Conservation (phyloP, 2,329 filamentous ascomycete genomes). For the Neurospora sp. region DNA sequence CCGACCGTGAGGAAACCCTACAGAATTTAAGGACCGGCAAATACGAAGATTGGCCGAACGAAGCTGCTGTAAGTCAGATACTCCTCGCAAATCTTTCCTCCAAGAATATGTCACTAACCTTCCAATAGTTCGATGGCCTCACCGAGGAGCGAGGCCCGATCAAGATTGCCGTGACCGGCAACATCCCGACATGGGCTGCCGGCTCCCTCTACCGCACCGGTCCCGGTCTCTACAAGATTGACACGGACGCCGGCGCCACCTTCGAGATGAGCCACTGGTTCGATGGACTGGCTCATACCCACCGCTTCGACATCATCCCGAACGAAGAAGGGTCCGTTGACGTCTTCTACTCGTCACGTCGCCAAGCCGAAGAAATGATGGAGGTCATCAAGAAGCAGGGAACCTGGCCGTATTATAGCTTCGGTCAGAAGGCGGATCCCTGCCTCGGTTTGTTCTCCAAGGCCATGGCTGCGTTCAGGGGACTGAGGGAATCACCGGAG, state of each 20-base stretch:
- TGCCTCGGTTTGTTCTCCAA: conserved; percentile 67
- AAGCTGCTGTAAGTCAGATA: conserved; percentile 31
- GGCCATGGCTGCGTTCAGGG: conserved; percentile 50
- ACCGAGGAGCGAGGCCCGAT: conserved; percentile 58
- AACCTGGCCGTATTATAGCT: conserved; percentile 45
- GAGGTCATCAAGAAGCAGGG: conserved; percentile 53
- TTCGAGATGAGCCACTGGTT: conserved; percentile 69
- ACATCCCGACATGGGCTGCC: conserved; percentile 61
- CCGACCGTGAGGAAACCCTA: not conserved
- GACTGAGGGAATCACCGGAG: conserved; percentile 17
- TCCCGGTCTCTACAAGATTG: conserved; percentile 54
- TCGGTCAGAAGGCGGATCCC: conserved; percentile 63
- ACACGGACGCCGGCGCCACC: conserved; percentile 47
- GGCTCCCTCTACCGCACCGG: conserved; percentile 68
- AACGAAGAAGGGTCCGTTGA: conserved; percentile 18
- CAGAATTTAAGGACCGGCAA: conserved; percentile 6
- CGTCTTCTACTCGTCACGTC: conserved; percentile 63
- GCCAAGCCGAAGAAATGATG: conserved; percentile 55
- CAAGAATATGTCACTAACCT: conserved; percentile 1
- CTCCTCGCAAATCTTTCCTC: not conserved
- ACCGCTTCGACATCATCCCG: conserved; percentile 60
- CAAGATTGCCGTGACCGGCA: conserved; percentile 51
- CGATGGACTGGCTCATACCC: conserved; percentile 62
- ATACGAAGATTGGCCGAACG: conserved; percentile 34
- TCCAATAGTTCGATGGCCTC: conserved; percentile 53